Base-by-base conservation (phyloP, 2,329 filamentous ascomycete species). In the Chrysoporthe puriensis region DNA sequence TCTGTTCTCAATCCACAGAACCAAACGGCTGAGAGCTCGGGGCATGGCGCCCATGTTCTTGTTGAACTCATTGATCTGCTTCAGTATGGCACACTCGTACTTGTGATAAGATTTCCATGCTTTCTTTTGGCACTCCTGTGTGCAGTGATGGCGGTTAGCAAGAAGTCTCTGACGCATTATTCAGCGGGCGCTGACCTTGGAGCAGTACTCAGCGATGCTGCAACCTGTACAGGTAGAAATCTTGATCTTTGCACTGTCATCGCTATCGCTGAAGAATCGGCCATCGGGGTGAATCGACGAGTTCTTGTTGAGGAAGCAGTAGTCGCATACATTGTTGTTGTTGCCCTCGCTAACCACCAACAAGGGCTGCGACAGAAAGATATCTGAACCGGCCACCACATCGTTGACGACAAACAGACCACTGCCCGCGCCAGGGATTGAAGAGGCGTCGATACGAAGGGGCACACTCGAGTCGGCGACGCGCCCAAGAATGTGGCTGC, bases 81-180 rank as follows among this genome's bases (percentile, higher is more conserved):
- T 63, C 43, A 78, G 67, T 0, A 74, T 34, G 21, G 67, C 64
- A 70, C 77, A 78, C 66, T 78, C 77, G 48, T 73, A 70, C 32
- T 71, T 74, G 69, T 78, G 77, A 58, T 74, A 76, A 2, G 61
- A 62, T n/a, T 60, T 64, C 76, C 75, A 77, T 0, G 75, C 75
- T 14, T 68, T 68, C 50, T 69, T 68, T 57, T 77, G 76, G 63
- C 77, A 78, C 21, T 70, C 42, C 75, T 77, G 40, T 5, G 40
- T n/a, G 5, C 32, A 6, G 14, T 4, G 43, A 32, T 8, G 6
- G 44, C 21, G 36, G 26, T 64, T 18, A 67, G 58, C 14, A 44
- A 60, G 14, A 32, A 21, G 11, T 46, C 21, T 18, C 26, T 21
- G 34, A 26, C 14, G 13, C 7, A 7, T 6, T 3, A 5, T 32